Evolutionary conservation across 345 rosid genomes (phyloP).

Genomic region (Anastatica hierochuntica): DNA sequence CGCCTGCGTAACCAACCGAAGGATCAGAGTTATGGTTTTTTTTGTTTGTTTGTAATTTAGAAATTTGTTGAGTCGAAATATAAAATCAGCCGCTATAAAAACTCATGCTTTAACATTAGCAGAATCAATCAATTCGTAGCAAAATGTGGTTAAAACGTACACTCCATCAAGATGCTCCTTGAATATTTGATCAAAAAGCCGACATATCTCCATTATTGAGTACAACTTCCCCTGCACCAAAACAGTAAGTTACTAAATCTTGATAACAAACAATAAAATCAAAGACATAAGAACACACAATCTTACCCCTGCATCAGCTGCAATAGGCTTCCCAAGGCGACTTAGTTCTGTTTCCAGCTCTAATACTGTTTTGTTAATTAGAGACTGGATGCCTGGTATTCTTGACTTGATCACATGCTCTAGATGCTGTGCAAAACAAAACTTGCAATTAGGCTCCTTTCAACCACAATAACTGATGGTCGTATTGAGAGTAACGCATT

Average conservation of each 20-base stretch:
- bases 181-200: slow-evolving; percentile 85
- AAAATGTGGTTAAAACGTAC: slow-evolving; percentile 34
- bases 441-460: slow-evolving; percentile 10
- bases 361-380: slow-evolving; percentile 71
- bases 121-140: not conserved
- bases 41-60: not conserved
- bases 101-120: not conserved
- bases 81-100: slow-evolving; percentile 1
- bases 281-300: slow-evolving; percentile 12
- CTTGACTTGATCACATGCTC: slow-evolving; percentile 93
- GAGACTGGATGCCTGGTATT: slow-evolving; percentile 94
- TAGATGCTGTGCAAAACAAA: slow-evolving; percentile 62
- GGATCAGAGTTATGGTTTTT: not conserved
- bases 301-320: slow-evolving; percentile 96
- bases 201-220: slow-evolving; percentile 95
- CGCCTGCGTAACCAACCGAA: slow-evolving; percentile 46
- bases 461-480: not conserved
- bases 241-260: not conserved
- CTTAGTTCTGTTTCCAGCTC: slow-evolving; percentile 86
- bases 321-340: slow-evolving; percentile 97
- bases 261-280: not conserved
- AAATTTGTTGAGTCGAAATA: not conserved
- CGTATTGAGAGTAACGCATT: not conserved
- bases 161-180: slow-evolving; percentile 98
- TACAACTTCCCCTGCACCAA: slow-evolving; percentile 85